phyloP scores from a whole-genome alignment of 495 filamentous ascomycete species.

The Bombardia bombarda region DNA sequence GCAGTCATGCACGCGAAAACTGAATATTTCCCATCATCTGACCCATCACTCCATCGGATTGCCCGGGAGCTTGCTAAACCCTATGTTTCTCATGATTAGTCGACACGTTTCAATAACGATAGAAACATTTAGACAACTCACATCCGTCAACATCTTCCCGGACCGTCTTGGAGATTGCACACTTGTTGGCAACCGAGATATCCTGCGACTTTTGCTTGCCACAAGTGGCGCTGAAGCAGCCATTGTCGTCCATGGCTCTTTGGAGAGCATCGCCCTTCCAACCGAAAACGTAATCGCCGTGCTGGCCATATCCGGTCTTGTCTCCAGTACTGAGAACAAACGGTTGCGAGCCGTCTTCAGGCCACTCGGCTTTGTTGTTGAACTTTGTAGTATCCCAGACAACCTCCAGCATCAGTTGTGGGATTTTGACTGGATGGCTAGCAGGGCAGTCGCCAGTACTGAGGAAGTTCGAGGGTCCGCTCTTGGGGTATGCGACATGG shows the following conservation, averaged over 20 bases:
- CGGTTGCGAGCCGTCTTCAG: slow-evolving; percentile 6
- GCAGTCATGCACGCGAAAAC: too few species aligned
- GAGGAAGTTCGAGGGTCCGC: slow-evolving; percentile 12
- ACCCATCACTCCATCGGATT: neutral
- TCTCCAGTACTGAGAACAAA: slow-evolving; percentile 8
- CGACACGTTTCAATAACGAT: neutral
- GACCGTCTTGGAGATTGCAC: slow-evolving; percentile 4
- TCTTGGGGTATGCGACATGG: slow-evolving; percentile 27
- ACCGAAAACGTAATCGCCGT: slow-evolving; percentile 10
- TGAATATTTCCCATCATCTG: too few species aligned
- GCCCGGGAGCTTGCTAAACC: slow-evolving; percentile 2
- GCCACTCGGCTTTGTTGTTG: slow-evolving; percentile 13
- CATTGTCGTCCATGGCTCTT: slow-evolving; percentile 10
- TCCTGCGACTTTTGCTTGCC: slow-evolving; percentile 14
- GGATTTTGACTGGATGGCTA: slow-evolving; percentile 11
- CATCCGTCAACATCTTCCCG: slow-evolving; percentile 10
- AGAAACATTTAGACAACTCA: neutral
- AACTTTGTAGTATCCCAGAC: slow-evolving; percentile 13
- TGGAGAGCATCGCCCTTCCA: slow-evolving; percentile 13
- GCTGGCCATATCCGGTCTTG: slow-evolving; percentile 10
- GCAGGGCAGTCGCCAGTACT: slow-evolving; percentile 8
- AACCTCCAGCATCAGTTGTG: slow-evolving; percentile 14
- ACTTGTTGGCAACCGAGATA: slow-evolving; percentile 6
- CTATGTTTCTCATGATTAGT: neutral
- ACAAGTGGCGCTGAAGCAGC: slow-evolving; percentile 11